Base-by-base conservation (phyloP, 1,284 basidiomycete genomes). In the Ganoderma meredithae region DNA sequence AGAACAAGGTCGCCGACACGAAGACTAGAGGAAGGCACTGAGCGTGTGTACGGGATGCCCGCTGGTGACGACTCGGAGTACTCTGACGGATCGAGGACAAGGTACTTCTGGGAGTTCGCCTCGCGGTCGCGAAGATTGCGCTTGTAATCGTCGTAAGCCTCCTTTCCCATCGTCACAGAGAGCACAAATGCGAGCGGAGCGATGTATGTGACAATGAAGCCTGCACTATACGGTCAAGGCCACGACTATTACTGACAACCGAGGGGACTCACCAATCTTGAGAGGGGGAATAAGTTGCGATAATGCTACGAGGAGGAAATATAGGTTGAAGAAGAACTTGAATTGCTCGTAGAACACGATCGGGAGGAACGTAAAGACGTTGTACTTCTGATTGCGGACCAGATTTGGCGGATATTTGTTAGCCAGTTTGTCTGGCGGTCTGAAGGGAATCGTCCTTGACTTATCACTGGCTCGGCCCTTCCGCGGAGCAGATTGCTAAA, bases 241-340 rank as follows among this genome's bases (percentile, higher is more conserved):
- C 17, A 6, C 6, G 15, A 1, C 36, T 5, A 43, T 17, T 25
- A 1, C 19, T 39, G 17, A 15, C 9, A 15, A 22, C 5, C 8
- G 13, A 39, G 2, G 6, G 2, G 27, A 83, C 88, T 63, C 65
- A 94, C 95, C 96, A 69, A 98, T 99, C 83, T 96, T 97, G 72
- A 99, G 87, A 0, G 97, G 94, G 4, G 97, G 98, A 10, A 99
- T 85, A 76, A 99, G 98, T 79, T 99, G 97, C 39, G 94, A 96
- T 4, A 99, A 84, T 0, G 98, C 97, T 17, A 99, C 98, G 15
- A 99, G 90, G 4, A 99, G 88, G 78, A 99, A 99, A 82, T 99
- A 99, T 15, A 99, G 87, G 80, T 99, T 99, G 91, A 98, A 99
- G 85, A 99, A 99, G 86, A 98, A 99, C 82, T 99, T 99, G 92